These are phyloP conservation scores for Calycina herbarum DNA, from an alignment of 2,329 filamentous ascomycete genomes.

Conservation along the genomic window DNA sequence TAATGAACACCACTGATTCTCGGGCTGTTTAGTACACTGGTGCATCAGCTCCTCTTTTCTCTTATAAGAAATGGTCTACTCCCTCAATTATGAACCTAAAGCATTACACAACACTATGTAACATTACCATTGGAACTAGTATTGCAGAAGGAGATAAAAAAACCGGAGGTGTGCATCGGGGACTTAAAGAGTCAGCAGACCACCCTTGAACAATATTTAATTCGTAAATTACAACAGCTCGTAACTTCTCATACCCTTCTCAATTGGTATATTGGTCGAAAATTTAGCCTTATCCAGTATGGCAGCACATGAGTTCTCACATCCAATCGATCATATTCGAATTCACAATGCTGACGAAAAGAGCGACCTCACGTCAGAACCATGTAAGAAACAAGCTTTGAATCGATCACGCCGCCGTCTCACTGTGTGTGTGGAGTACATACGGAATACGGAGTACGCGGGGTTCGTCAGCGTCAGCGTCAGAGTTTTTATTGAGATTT, in stretches of 20 bases:
- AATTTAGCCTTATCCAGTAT: background rate
- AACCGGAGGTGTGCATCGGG: background rate
- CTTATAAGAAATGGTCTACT: too few relatives aligned
- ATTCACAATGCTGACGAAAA: background rate
- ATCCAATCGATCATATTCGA: background rate
- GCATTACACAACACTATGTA: too few relatives aligned
- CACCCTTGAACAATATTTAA: background rate
- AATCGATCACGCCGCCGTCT: background rate
- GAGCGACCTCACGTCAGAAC: background rate
- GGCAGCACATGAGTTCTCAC: background rate
- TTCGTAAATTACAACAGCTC: background rate
- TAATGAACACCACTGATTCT: too few relatives aligned
- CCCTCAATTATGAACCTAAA: too few relatives aligned
- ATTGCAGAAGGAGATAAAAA: too few relatives aligned
- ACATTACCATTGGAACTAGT: too few relatives aligned
- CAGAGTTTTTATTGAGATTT: background rate
- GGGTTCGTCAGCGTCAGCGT: background rate
- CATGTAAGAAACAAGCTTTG: background rate
- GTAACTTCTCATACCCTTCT: background rate
- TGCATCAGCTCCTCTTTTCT: too few relatives aligned
- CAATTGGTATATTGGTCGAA: background rate
- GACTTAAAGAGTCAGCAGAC: background rate
- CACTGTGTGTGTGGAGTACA: background rate
- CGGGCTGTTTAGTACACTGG: too few relatives aligned
- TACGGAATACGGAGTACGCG: conserved; percentile 1